Base-by-base conservation (phyloP, 1,284 basidiomycete species). In the Vanrija humicola region DNA sequence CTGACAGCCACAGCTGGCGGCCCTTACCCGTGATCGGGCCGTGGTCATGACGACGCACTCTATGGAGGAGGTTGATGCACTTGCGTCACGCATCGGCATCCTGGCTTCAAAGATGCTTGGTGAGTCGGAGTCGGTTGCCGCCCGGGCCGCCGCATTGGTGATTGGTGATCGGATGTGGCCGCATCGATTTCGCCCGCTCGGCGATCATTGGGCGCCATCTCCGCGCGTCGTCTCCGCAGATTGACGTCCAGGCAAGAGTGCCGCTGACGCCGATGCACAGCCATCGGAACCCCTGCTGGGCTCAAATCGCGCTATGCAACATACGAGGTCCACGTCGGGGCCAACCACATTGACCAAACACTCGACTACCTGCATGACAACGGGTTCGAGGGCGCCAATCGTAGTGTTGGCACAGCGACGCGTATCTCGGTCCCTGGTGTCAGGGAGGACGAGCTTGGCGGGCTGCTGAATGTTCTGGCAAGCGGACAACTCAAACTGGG, bases 21-120 rank as follows among this genome's bases (percentile, higher is more conserved):
- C 69, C 82, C 84, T 3, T 38, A 69, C 67, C 12, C 54, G 63
- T 42, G 66, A 71, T 7, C 56, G 68, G 12, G 67, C 69, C 0
- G 75, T 75, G 14, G 67, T 77, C 40, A 66, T 74, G 56, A 75
- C 74, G 14, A 72, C 72, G 83, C 88, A 89, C 72, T 87, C 86
- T 0, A 89, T 89, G 87, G 88, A 89, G 72, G 88, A 90, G 71
- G 88, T 87, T 0, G 86, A 87, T 7, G 86, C 86, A 1, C 78
- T 89, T 2, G 85, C 87, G 0, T 84, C 80, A 62, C 83, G 84
- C 65, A 87, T 88, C 26, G 86, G 86, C 5, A 87, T 88, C 55
- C 73, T 89, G 21, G 84, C 86, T 5, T 83, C 82, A 58, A 81
- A 79, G 52, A 79, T 89, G 78, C 79, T 89, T 4, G 85, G 85